Evolutionary conservation across 2,329 filamentous ascomycete genomes (phyloP), one percentile per base, ranked within the genome.

Genomic region (Aspergillus amoenus): DNA sequence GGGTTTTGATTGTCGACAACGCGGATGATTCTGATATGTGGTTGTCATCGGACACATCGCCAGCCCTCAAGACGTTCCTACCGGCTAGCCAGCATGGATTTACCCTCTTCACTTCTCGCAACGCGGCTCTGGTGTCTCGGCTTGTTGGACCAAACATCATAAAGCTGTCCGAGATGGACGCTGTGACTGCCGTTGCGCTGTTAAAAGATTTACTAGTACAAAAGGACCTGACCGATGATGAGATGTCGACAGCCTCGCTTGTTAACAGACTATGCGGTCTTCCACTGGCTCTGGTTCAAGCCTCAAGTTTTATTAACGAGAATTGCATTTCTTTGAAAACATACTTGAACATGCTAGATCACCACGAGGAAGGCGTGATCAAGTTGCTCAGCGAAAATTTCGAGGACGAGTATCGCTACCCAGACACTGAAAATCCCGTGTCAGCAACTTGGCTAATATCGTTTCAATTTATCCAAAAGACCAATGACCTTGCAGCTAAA

Each of bases 401-500:
- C 17, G 17, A 18, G 2, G 59, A 60, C 24, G 48, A 51, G 17
- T 24, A 40, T 18, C 39, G 48, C 6, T 21, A 43, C 44, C 18
- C 54, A 3, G 24, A 44, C 1, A 32, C 24, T 12, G 32, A 42
- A 13, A 62, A 59, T 11, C 55, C 59, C 8, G 51, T 62, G 3
- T 32, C 47, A 1, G 37, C 41, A 0, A 63, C 61, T 0, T 63
- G 55, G 59, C 32, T 58, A 0, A 51, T 60, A 13, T 61, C 55
- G 9, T 61, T 63, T 13, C 13, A 54, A 3, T 48, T 58, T 21
- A 55, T 63, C 11, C 65, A 60, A 42, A 43, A 55, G 18, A 34
- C 62, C 13, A 22, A 51, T 21, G 3, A 27, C 15, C 9, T 39
- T 6, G 53, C 53, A 13, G 22, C 15, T n/a, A 21, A 46, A 13